phyloP scores from a whole-genome alignment of 768 basidiomycete genomes.

The Boletellus ananas region DNA sequence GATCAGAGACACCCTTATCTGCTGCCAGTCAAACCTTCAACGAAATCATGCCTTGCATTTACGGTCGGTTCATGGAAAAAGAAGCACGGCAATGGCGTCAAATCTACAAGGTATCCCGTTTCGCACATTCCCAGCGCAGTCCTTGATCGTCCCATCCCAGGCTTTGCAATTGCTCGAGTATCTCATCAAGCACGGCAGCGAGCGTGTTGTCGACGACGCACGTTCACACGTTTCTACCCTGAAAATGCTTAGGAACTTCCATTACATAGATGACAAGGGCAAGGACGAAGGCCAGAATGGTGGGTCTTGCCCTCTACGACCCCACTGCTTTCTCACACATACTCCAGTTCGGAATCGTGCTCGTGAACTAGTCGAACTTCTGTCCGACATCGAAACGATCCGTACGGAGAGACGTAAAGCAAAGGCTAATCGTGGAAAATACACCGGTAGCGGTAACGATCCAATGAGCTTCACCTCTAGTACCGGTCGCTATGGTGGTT shows the following conservation, averaged over 20 bases:
- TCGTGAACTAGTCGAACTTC: constrained; percentile 86
- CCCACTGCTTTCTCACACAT: background rate
- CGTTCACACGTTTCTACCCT: constrained; percentile 91
- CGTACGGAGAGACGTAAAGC: constrained; percentile 88
- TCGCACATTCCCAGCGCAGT: background rate
- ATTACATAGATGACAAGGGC: constrained; percentile 97
- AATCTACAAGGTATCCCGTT: constrained; percentile 82
- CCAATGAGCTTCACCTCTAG: constrained; percentile 59
- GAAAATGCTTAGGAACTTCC: constrained; percentile 97
- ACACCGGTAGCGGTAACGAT: constrained; percentile 83
- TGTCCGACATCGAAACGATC: constrained; percentile 89
- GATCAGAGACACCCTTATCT: constrained; percentile 5
- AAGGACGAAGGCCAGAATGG: constrained; percentile 99
- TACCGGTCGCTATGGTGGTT: constrained; percentile 64
- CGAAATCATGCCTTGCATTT: constrained; percentile 98
- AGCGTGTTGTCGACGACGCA: constrained; percentile 97
- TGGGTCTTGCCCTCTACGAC: constrained; percentile 30
- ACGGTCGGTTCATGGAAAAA: constrained; percentile 94
- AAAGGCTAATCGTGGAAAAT: constrained; percentile 86
- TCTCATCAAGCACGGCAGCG: constrained; percentile 93
- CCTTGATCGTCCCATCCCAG: constrained; percentile 35
- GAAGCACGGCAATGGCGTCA: constrained; percentile 98
- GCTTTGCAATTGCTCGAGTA: constrained; percentile 93
- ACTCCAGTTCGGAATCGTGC: constrained; percentile 89
- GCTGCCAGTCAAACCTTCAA: constrained; percentile 87